Percentiles rank a stretch among this genome's conserved stretches.
phyloP scores from a whole-genome alignment of 441 rosid species.

The Corymbia calophylla region DNA sequence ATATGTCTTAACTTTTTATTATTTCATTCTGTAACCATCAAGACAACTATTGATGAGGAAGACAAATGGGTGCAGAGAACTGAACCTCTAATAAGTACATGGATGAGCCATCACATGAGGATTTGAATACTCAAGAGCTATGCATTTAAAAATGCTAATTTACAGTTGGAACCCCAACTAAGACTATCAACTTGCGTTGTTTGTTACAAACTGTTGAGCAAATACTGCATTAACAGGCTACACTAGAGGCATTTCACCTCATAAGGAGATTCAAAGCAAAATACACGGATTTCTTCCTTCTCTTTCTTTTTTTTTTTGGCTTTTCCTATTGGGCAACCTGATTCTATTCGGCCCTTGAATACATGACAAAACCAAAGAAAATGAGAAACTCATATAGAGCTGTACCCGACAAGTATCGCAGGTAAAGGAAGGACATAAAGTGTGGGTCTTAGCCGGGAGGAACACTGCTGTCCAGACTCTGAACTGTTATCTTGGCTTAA shows the following conservation, averaged over 20 bases:
- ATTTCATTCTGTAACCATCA: not conserved
- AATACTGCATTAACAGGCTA: not conserved
- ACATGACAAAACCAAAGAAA: not conserved
- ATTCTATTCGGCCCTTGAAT: not conserved
- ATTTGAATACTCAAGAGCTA: not conserved
- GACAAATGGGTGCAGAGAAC: not conserved
- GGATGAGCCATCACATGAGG: not conserved
- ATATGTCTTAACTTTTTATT: not conserved
- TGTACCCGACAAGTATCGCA: constrained; percentile 97
- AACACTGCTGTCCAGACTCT: constrained; percentile 56
- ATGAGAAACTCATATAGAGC: not conserved
- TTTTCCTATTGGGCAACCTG: not conserved
- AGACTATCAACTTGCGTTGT: not conserved
- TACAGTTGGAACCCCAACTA: not conserved
- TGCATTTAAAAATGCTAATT: not conserved
- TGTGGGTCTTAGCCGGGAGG: constrained; percentile 58
- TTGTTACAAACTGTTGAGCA: not conserved
- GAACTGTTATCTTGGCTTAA: constrained; percentile 61
- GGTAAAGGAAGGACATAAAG: constrained; percentile 92
- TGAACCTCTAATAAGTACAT: not conserved
- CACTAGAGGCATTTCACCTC: not conserved
- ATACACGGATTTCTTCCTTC: not conserved
- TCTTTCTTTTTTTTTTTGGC: not conserved
- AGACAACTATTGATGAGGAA: not conserved
- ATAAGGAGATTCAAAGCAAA: not conserved